Percentiles rank a stretch among this genome's conserved stretches.
phyloP scores from a whole-genome alignment of 208 protist genomes.

The Wallacemonas sp. region DNA sequence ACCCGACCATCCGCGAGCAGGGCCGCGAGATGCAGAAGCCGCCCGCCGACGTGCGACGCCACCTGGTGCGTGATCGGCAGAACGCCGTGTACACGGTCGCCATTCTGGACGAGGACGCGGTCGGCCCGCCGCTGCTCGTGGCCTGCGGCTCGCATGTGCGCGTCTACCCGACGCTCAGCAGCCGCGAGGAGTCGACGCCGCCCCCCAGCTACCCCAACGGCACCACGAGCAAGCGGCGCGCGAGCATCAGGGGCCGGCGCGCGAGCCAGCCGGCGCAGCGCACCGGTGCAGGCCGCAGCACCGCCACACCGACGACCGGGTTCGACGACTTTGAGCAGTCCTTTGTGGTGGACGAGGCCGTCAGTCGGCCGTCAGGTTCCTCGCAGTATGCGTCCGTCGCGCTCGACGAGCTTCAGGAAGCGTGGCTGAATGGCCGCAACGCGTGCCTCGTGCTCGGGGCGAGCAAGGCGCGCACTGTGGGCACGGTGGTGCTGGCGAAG shows the following conservation, averaged over 20 bases:
- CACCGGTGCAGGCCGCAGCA: neutral
- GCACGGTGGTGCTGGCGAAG: conserved; percentile 11
- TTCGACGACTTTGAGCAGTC: conserved; percentile 24
- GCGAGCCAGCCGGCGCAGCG: too few species aligned
- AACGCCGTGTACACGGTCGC: conserved; percentile 21
- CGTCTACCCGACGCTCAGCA: conserved; percentile 24
- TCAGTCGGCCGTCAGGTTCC: conserved; percentile 24
- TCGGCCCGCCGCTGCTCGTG: conserved; percentile 24
- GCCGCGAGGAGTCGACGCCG: conserved; percentile 8
- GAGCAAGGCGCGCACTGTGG: conserved; percentile 24
- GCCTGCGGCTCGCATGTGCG: conserved; percentile 28
- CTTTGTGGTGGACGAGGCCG: conserved; percentile 26
- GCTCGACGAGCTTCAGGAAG: conserved; percentile 23
- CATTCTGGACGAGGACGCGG: conserved; percentile 32
- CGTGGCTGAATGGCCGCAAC: conserved; percentile 33
- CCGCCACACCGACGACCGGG: neutral
- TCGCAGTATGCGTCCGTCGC: conserved; percentile 22
- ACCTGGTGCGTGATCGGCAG: conserved; percentile 19
- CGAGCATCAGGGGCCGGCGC: neutral
- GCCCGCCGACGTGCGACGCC: conserved; percentile 17
- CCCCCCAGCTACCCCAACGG: too few species aligned
- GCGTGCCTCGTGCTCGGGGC: conserved; percentile 29
- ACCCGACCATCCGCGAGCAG: conserved; percentile 30
- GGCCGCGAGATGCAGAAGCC: conserved; percentile 24
- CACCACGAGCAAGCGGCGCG: neutral